phyloP scores from a whole-genome alignment of 306 rosid species.

The Trifolium dubium region DNA sequence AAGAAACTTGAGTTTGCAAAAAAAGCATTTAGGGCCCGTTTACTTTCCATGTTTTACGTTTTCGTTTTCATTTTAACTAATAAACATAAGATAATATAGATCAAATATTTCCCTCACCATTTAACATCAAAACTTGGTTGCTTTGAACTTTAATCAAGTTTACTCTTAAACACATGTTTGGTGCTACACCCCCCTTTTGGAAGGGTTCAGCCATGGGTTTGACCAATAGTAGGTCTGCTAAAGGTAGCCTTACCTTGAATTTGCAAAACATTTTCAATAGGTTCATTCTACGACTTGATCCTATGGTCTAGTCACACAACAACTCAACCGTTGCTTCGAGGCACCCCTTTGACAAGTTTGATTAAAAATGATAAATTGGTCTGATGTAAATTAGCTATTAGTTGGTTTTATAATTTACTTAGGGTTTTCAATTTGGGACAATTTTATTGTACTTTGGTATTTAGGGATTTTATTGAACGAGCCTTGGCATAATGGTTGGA shows the following conservation, averaged over 20 bases:
- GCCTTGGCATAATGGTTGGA: constrained; percentile 6
- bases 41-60: neutral
- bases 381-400: constrained; percentile 3
- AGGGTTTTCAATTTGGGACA: constrained; percentile 12
- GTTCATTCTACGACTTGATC: constrained; percentile 6
- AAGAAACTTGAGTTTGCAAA: constrained; percentile 12
- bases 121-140: neutral
- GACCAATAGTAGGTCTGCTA: neutral
- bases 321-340: constrained; percentile 6
- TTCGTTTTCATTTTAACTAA: neutral
- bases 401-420: constrained; percentile 1
- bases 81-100: neutral
- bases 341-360: neutral
- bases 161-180: neutral
- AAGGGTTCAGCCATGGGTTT: neutral
- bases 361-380: neutral
- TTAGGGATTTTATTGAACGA: constrained; percentile 23
- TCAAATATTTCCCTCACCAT: neutral
- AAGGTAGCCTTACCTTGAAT: neutral
- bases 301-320: neutral
- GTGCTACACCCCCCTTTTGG: neutral
- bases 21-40: neutral
- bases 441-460: constrained; percentile 17
- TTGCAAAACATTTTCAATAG: constrained; percentile 13
- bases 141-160: constrained; percentile 10